These are phyloP conservation scores for Porcisia deanei DNA, from an alignment of 208 protist species.

Conservation along the genomic window DNA sequence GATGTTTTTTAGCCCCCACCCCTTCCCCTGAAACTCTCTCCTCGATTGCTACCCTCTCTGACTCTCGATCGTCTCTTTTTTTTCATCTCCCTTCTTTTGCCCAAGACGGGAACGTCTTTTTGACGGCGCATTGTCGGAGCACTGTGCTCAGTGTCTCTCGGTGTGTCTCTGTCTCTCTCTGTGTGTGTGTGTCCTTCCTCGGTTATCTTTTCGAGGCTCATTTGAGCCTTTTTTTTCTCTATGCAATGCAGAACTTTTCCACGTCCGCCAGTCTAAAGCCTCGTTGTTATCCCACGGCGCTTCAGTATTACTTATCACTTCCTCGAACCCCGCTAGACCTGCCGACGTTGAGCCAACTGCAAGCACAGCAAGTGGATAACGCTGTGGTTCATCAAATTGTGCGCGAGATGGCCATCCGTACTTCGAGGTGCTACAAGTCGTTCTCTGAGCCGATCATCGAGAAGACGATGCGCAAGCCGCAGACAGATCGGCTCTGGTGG, in stretches of 20 bases:
- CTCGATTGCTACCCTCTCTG: not conserved
- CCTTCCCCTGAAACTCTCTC: not conserved
- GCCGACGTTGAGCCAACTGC: conserved; percentile 30
- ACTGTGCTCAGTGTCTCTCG: no score
- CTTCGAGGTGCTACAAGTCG: conserved; percentile 59
- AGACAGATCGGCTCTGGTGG: conserved; percentile 49
- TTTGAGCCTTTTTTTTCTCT: not conserved
- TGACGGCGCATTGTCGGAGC: not conserved
- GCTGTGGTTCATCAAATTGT: conserved; percentile 29
- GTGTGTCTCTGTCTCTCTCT: no score
- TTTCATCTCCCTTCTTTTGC: not conserved
- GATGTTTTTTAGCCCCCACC: not conserved
- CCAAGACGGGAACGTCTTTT: not conserved
- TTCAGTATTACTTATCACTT: conserved; percentile 50
- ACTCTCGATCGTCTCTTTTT: not conserved
- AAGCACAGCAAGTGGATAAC: conserved; percentile 21
- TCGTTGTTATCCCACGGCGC: conserved; percentile 6
- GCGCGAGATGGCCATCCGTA: conserved; percentile 73
- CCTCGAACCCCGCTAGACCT: conserved; percentile 56
- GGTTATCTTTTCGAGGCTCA: not conserved
- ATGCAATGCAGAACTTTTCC: not conserved
- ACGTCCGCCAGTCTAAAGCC: conserved; percentile 1
- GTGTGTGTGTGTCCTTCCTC: not conserved
- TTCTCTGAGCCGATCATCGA: conserved; percentile 55
- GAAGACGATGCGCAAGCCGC: conserved; percentile 41